Evolutionary conservation across 805 yeast genomes (phyloP), one percentile per base, ranked within the genome.

Genomic region (Spathaspora hagerdaliae): DNA sequence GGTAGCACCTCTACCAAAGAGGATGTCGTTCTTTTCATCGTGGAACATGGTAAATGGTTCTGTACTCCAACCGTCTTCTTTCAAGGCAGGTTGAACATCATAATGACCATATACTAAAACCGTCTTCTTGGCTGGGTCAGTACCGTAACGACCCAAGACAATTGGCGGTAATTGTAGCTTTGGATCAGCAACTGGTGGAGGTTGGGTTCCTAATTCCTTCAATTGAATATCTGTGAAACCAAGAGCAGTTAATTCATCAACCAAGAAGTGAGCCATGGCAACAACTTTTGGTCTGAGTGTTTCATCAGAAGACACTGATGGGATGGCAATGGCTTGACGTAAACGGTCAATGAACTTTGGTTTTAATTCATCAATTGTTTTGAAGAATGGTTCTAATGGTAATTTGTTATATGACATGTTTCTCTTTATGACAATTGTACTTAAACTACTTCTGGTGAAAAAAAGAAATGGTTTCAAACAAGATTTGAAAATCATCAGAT

Each of bases 11-110:
- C 99, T 82, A 41, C 97, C 99, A 58, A 79, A 81, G 59, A 94
- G 73, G 51, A 85, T 76, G 52, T 81, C 84, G 53, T 80, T 79
- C 61, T 83, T 87, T 41, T 73, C 70, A 52, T 71, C 75, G 53
- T 65, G 67, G 50, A 78, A 76, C 59, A 94, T 71, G 45, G 70
- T 73, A 69, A 94, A 94, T 8, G 99, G 99, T 51, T 91, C 96
- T 37, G 94, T 79, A 58, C 76, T 73, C 99, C 99, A 94, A 35
- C 99, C 99, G 63, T 94, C 99, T 56, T 86, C 96, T 47, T 71
- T 54, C 29, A 78, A 69, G 13, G 99, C 99, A 9, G 99, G 99
- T 73, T 94, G 99, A 51, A 94, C 99, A 59, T 94, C 99, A 68
- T 92, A 92, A 65, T 94, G 99, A 41, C 98, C 99, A 63, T 94